phyloP scores from a whole-genome alignment of 2,329 filamentous ascomycete species.

The Xylariaceae sp. region DNA sequence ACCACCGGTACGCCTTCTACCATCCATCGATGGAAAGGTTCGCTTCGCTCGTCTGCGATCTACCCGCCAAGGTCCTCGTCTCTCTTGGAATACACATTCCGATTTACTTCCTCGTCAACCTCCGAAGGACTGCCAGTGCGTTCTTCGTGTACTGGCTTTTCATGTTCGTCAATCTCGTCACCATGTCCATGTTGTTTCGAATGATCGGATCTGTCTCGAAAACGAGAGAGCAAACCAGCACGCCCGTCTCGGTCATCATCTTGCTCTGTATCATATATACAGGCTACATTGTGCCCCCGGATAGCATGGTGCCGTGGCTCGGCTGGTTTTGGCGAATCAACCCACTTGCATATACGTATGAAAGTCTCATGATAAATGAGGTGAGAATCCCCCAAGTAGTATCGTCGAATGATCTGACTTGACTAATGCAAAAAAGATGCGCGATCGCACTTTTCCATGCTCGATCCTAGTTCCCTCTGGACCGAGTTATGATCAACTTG shows the following conservation, averaged over 20 bases:
- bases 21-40: slow-evolving; percentile 80
- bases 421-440: slow-evolving; percentile 41
- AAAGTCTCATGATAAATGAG: slow-evolving; percentile 75
- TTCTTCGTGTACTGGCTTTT: slow-evolving; percentile 69
- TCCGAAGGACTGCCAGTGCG: slow-evolving; percentile 62
- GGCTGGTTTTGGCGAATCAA: slow-evolving; percentile 76
- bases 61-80: slow-evolving; percentile 75
- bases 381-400: not conserved
- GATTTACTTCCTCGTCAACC: slow-evolving; percentile 80
- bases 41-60: slow-evolving; percentile 75
- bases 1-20: slow-evolving; percentile 77
- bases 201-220: slow-evolving; percentile 67
- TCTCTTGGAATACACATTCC: slow-evolving; percentile 68
- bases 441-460: slow-evolving; percentile 53
- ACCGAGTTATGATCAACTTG: slow-evolving; percentile 35
- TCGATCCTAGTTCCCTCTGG: slow-evolving; percentile 39
- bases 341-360: slow-evolving; percentile 72
- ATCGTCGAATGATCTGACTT: not conserved
- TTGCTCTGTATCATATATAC: slow-evolving; percentile 61
- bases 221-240: slow-evolving; percentile 58
- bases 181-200: slow-evolving; percentile 81
- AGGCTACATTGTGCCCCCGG: slow-evolving; percentile 57
- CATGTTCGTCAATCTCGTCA: slow-evolving; percentile 44
- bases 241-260: slow-evolving; percentile 52
- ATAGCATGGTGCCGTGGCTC: slow-evolving; percentile 68